These are phyloP conservation scores for Infundibulicybe gibba DNA, from an alignment of 768 basidiomycete genomes.

Conservation along the genomic window DNA sequence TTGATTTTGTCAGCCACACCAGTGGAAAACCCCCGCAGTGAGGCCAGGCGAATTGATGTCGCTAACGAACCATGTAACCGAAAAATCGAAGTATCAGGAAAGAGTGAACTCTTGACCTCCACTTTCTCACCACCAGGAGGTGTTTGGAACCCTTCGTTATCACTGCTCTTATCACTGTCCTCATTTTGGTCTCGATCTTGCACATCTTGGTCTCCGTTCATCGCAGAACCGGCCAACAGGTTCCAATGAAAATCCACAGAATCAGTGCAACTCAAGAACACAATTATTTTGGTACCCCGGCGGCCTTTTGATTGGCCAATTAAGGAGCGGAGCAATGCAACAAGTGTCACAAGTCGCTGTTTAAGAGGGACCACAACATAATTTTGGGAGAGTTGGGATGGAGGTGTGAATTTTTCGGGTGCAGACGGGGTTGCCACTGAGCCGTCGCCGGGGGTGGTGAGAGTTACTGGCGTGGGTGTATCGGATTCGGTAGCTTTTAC, in stretches of 20 bases:
- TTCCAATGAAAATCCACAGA: slow-evolving; percentile 98
- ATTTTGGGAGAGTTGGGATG: slow-evolving; percentile 90
- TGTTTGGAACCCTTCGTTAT: slow-evolving; percentile 18
- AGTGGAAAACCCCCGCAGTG: slow-evolving; percentile 78
- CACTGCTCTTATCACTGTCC: slow-evolving; percentile 22
- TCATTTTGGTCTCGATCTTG: slow-evolving; percentile 13
- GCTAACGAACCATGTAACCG: slow-evolving; percentile 93
- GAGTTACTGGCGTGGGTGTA: slow-evolving; percentile 17
- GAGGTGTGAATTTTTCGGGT: slow-evolving; percentile 79
- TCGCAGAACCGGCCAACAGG: slow-evolving; percentile 67
- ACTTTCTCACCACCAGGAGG: slow-evolving; percentile 37
- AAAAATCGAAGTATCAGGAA: slow-evolving; percentile 80
- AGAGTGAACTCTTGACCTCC: slow-evolving; percentile 63
- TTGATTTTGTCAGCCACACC: slow-evolving; percentile 22
- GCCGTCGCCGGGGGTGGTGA: slow-evolving; percentile 10
- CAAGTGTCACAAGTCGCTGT: slow-evolving; percentile 86
- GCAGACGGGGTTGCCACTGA: slow-evolving; percentile 13
- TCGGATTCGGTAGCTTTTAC: slow-evolving; percentile 70
- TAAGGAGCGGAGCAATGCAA: slow-evolving; percentile 83
- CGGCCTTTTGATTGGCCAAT: slow-evolving; percentile 54
- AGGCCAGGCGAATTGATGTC: slow-evolving; percentile 72
- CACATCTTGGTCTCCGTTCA: slow-evolving; percentile 41
- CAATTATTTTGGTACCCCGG: slow-evolving; percentile 74
- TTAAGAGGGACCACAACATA: slow-evolving; percentile 90
- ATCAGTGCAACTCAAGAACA: slow-evolving; percentile 96